Evolutionary conservation across 2,329 filamentous ascomycete genomes (phyloP).

Genomic region (Colletotrichum kahawae): DNA sequence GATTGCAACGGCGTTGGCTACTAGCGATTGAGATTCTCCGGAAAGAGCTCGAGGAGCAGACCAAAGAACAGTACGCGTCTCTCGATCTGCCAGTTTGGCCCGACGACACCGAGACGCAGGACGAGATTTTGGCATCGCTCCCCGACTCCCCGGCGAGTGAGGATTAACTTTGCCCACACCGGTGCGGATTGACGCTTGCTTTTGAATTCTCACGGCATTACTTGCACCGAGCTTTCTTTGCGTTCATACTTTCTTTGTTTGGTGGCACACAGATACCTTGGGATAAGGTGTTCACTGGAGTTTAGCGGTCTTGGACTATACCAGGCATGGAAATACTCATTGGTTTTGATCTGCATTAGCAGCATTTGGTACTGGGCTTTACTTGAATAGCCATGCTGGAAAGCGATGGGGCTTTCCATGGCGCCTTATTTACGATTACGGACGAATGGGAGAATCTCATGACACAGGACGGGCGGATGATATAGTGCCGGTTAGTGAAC

Average conservation of each 20-base stretch:
- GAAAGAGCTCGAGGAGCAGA: constrained; percentile 53
- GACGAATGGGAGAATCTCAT: constrained; percentile 4
- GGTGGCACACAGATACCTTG: constrained; percentile 11
- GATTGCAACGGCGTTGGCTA: constrained; percentile 55
- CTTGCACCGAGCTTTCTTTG: not conserved
- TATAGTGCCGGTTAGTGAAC: not conserved
- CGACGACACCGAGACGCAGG: constrained; percentile 28
- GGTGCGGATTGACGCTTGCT: not conserved
- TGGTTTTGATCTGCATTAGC: constrained; percentile 7
- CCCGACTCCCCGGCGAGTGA: constrained; percentile 8
- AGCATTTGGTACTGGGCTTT: not conserved
- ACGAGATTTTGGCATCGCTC: constrained; percentile 10
- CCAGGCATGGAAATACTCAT: constrained; percentile 12
- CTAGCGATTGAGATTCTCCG: constrained; percentile 58
- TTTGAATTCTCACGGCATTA: not conserved
- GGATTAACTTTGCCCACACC: not conserved
- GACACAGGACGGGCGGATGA: constrained; percentile 2
- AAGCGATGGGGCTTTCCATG: not conserved
- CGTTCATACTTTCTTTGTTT: not conserved
- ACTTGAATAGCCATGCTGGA: not conserved
- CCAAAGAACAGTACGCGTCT: constrained; percentile 46
- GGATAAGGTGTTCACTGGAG: constrained; percentile 12
- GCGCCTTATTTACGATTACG: not conserved
- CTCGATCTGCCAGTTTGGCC: constrained; percentile 47
- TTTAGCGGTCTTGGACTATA: not conserved